Conservation (phyloP, 148 eudicot genomes). For the Suaeda aralocaspica region DNA sequence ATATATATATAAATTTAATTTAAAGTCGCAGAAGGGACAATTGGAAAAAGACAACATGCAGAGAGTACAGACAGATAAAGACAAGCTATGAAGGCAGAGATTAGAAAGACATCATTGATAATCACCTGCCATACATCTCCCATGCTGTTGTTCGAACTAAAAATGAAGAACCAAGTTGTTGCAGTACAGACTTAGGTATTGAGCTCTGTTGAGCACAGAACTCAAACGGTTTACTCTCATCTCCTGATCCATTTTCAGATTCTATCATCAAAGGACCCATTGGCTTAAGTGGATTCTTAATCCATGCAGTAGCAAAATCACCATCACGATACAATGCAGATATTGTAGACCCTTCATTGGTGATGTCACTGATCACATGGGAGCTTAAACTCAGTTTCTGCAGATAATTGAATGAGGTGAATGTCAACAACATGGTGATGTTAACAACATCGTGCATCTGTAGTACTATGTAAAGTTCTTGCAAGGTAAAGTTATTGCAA, state of each 20-base stretch:
- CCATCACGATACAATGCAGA: constrained; percentile 62
- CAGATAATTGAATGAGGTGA: constrained; percentile 22
- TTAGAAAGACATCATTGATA: constrained; percentile 11
- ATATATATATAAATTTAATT: too few species aligned
- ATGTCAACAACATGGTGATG: background rate
- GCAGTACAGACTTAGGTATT: constrained; percentile 65
- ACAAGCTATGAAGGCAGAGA: background rate
- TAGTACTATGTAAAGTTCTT: background rate
- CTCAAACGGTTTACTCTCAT: constrained; percentile 33
- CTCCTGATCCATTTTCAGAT: constrained; percentile 42
- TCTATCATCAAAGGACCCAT: constrained; percentile 42
- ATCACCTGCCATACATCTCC: constrained; percentile 94
- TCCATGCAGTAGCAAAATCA: constrained; percentile 73
- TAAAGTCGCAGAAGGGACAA: too few species aligned
- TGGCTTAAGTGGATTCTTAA: constrained; percentile 61
- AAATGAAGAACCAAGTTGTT: constrained; percentile 69
- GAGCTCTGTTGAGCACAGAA: constrained; percentile 76
- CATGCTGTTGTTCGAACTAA: constrained; percentile 82
- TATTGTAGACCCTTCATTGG: constrained; percentile 48
- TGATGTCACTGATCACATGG: constrained; percentile 59
- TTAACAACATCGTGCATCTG: background rate
- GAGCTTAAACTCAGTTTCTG: constrained; percentile 77
- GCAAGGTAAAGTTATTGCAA: constrained; percentile 2
- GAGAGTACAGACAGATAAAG: background rate
- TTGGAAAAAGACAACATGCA: background rate